Conservation (phyloP, 345 rosid species). For the rapeseed (Brassica napus) region Da-Ae NC_063444.1:49055001-49055500, state of each 20-base stretch:
- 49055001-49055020: constrained; percentile 98
- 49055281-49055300: constrained; percentile 46
- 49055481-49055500: neutral
- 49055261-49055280: neutral
- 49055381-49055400: constrained; percentile 44
- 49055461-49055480: constrained; percentile 46
- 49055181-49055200: constrained; percentile 79
- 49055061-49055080: constrained; percentile 96
- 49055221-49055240: constrained; percentile 13
- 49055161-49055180: constrained; percentile 73
- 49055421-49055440: constrained; percentile 40
- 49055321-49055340: constrained; percentile 44
- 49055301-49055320: constrained; percentile 41
- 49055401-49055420: constrained; percentile 24
- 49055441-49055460: constrained; percentile 40
- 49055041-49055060: constrained; percentile 92
- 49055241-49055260: neutral
- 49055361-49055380: constrained; percentile 37
- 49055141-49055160: constrained; percentile 84
- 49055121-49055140: constrained; percentile 92
- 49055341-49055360: constrained; percentile 32
- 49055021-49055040: constrained; percentile 97
- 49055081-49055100: constrained; percentile 98
- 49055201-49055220: constrained; percentile 53
- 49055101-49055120: constrained; percentile 99